Evolutionary conservation across 306 rosid species (phyloP), one percentile per base, ranked within the genome.

Genomic region (Vachellia pachyceras): DNA sequence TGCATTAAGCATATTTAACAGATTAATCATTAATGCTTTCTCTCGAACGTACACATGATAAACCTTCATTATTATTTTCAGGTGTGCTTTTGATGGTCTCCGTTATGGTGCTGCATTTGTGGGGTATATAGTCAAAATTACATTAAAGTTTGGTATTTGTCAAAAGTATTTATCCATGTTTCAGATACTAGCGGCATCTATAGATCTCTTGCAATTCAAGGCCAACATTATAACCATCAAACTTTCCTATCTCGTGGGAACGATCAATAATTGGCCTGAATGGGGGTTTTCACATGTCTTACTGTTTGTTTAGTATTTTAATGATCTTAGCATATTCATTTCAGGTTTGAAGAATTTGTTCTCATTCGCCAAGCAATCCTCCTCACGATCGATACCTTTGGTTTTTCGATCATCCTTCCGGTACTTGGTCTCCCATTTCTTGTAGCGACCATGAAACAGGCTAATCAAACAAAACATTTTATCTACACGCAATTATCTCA

Each of bases 21-120:
- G 10, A 61, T 45, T 20, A 22, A 47, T 22, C 36, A 35, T 55
- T 46, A 36, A 10, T 8, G 0, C 69, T 76, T 69, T 73, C 49
- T 52, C 69, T 37, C 60, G 71, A 76, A 50, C 50, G 77, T 50
- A 5, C 73, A 44, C 29, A 42, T 58, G 20, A 55, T 20, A 72
- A 67, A 29, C 33, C 36, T 49, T 33, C 75, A 12, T 52, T 61
- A 76, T 73, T 72, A 67, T 83, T 76, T 79, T 77, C 87, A 95
- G 99, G 99, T 95, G 99, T 82, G 99, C 99, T 67, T 95, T 95
- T 82, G 99, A 95, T 81, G 99, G 99, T 79, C 97, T 95, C 71
- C 97, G 92, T 69, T 95, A 95, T 77, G 94, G 92, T 65, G 99
- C 99, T 86, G 99, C 98, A 68, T 93, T 95, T 89, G 87, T 91